These are phyloP conservation scores for Cladorrhinum sp. DNA, from an alignment of 2,329 filamentous ascomycete species.

Conservation along the genomic window DNA sequence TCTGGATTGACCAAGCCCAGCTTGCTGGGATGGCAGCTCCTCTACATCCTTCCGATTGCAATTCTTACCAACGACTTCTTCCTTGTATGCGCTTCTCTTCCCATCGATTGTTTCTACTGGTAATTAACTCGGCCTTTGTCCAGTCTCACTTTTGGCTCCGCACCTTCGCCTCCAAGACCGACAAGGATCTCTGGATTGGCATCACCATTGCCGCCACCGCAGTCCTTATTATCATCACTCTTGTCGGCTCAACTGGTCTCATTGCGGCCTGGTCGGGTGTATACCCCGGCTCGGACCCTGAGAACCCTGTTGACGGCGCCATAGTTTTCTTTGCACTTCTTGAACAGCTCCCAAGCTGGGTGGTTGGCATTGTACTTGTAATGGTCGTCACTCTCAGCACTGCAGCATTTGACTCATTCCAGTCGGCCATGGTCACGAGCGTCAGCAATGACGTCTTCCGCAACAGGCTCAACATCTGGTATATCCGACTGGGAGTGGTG, in stretches of 20 bases:
- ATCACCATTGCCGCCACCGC: slow-evolving; percentile 63
- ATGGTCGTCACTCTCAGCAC: slow-evolving; percentile 77
- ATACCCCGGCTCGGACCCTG: slow-evolving; percentile 50
- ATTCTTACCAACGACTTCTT: slow-evolving; percentile 86
- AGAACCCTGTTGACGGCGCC: slow-evolving; percentile 57
- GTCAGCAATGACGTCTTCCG: slow-evolving; percentile 82
- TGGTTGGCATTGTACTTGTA: slow-evolving; percentile 76
- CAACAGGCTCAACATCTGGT: slow-evolving; percentile 74
- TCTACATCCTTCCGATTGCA: slow-evolving; percentile 80
- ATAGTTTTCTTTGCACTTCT: slow-evolving; percentile 75
- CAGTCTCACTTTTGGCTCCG: slow-evolving; percentile 76
- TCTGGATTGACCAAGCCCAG: slow-evolving; percentile 67
- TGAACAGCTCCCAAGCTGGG: slow-evolving; percentile 70
- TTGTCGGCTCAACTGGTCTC: slow-evolving; percentile 70
- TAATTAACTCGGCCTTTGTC: not conserved
- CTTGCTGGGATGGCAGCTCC: slow-evolving; percentile 77
- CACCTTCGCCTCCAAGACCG: slow-evolving; percentile 75
- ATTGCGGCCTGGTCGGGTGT: slow-evolving; percentile 77
- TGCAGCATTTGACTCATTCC: slow-evolving; percentile 75
- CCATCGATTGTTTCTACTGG: not conserved
- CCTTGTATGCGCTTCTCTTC: slow-evolving; percentile 39
- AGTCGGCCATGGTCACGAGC: slow-evolving; percentile 81
- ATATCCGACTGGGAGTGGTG: slow-evolving; percentile 66
- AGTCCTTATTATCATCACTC: slow-evolving; percentile 66
- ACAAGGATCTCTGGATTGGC: slow-evolving; percentile 74